phyloP scores from a whole-genome alignment of 2,329 filamentous ascomycete genomes.

The Trematosphaeria pertusa region DNA sequence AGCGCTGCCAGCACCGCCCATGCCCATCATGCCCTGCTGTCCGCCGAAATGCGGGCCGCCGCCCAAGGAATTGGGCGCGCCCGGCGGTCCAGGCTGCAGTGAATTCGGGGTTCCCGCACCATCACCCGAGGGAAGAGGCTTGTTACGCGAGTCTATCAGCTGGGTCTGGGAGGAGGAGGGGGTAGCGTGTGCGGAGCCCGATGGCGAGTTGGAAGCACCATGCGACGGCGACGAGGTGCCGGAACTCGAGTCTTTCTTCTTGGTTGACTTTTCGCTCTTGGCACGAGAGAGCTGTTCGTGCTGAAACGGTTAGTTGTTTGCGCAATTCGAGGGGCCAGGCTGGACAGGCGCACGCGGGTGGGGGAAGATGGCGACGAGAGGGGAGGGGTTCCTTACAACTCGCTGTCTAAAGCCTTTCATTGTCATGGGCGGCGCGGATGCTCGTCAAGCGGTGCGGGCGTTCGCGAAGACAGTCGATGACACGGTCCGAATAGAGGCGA shows the following conservation, averaged over 20 bases:
- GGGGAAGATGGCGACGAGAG: conserved; percentile 27
- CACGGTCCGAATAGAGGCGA: conserved; percentile 25
- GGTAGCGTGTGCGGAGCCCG: conserved; percentile 70
- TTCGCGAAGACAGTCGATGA: conserved; percentile 28
- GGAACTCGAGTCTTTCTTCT: conserved; percentile 65
- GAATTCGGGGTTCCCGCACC: conserved; percentile 31
- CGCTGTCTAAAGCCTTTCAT: conserved; percentile 99
- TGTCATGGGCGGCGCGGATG: conserved; percentile 56
- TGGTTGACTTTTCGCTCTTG: conserved; percentile 82
- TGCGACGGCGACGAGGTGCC: conserved; percentile 82
- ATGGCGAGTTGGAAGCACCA: conserved; percentile 63
- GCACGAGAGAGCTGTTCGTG: conserved; percentile 88
- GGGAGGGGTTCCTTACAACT: conserved; percentile 74
- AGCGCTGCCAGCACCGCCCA: conserved; percentile 54
- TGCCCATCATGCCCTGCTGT: conserved; percentile 35
- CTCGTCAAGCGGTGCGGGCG: conserved; percentile 38
- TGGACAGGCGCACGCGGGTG: conserved; percentile 26
- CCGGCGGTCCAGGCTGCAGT: conserved; percentile 41
- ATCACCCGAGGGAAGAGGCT: conserved; percentile 67
- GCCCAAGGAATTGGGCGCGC: conserved; percentile 36
- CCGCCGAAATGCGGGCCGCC: conserved; percentile 41
- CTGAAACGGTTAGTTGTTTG: conserved; percentile 60
- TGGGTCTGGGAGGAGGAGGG: conserved; percentile 90
- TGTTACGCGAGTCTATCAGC: conserved; percentile 84
- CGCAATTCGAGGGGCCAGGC: conserved; percentile 34